phyloP scores from a whole-genome alignment of 2,329 filamentous ascomycete species.

The Anisogramma anomala region DNA sequence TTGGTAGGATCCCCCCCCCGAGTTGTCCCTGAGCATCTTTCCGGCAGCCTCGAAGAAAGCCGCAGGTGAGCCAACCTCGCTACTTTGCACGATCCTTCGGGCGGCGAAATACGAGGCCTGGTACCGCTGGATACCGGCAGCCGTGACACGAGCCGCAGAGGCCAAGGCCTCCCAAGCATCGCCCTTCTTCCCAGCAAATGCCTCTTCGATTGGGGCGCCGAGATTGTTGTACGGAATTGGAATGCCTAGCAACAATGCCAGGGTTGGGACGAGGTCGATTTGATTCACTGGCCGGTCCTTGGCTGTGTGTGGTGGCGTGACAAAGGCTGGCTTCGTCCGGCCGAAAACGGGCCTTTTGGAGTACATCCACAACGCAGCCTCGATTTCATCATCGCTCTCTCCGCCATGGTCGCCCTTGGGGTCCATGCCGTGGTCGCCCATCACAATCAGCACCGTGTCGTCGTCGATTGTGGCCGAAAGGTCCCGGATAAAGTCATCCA shows the following conservation, averaged over 20 bases:
- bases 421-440: slow-evolving; percentile 99
- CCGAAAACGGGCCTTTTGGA: slow-evolving; percentile 81
- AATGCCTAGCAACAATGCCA: slow-evolving; percentile 76
- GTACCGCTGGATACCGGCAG: slow-evolving; percentile 81
- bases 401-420: slow-evolving; percentile 95
- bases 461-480: slow-evolving; percentile 67
- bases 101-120: slow-evolving; percentile 71
- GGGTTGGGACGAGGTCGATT: slow-evolving; percentile 89
- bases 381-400: slow-evolving; percentile 89
- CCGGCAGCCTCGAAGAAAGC: slow-evolving; percentile 48
- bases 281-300: slow-evolving; percentile 69
- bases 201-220: slow-evolving; percentile 85
- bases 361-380: slow-evolving; percentile 97
- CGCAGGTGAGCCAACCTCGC: slow-evolving; percentile 40
- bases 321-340: slow-evolving; percentile 50
- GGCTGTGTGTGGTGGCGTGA: slow-evolving; percentile 53
- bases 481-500: slow-evolving; percentile 68
- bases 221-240: slow-evolving; percentile 96
- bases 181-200: slow-evolving; percentile 62
- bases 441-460: slow-evolving; percentile 77
- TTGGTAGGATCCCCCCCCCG: slow-evolving; percentile 25
- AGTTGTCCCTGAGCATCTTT: slow-evolving; percentile 23
- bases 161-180: slow-evolving; percentile 68
- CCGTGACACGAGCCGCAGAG: slow-evolving; percentile 61
- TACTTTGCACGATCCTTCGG: slow-evolving; percentile 53